Base-by-base conservation (phyloP, 306 rosid genomes). In the Vigna angularis region DNA sequence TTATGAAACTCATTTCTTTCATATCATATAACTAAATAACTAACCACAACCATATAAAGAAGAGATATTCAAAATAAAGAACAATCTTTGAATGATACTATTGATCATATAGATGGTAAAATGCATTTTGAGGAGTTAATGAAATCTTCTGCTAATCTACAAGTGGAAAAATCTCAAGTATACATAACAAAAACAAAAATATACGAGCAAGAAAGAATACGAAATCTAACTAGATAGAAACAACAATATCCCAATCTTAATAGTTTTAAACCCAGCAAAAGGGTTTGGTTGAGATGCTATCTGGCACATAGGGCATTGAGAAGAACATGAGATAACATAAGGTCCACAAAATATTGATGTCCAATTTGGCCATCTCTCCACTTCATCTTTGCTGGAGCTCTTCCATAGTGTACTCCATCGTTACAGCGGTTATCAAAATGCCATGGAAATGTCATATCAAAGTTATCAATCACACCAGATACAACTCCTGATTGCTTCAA, bases 381-480 rank as follows among this genome's bases (percentile, higher is more conserved):
- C 84, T 84, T 91, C 85, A 85, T 77, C 82, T 90, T 93, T 0
- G 79, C 83, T 0, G 99, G 99, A 68, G 90, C 94, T 28, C 99
- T 88, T 67, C 99, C 98, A 10, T 95, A 95, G 79, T 95, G 99
- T 83, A 95, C 99, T 15, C 99, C 99, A 44, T 95, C 99, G 0
- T 88, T 95, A 80, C 99, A 93, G 2, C 97, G 86, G 69, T 95
- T 95, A 84, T 93, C 93, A 73, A 72, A 95, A 85, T 95, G 99
- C 99, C 98, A 95, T 0, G 99, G 97, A 82, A 79, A 95, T n/a
- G 97, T 93, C 88, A 95, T 84, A 79, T 95, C 99, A 42, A 95
- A 95, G 88, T 93, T 79, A 74, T 95, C 99, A 10, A 95, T 88
- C 80, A 93, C 96, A 1, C 97, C 94, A 0, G 89, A 83, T 15